phyloP scores from a whole-genome alignment of 2,329 filamentous ascomycete species.

The Aureobasidium pullulans region DNA sequence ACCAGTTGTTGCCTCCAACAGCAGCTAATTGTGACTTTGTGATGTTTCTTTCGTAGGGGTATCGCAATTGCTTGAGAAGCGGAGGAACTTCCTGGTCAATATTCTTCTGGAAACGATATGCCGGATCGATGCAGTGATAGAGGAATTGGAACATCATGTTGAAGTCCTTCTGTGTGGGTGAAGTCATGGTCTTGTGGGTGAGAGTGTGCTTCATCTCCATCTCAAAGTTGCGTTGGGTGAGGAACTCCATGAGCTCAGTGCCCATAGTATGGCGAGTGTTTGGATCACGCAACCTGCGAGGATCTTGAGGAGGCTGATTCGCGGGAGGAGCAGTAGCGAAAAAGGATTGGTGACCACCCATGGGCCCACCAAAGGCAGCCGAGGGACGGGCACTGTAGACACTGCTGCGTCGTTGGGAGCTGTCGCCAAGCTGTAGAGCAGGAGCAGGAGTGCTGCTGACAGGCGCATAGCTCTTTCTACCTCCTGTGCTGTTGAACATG shows the following conservation, averaged over 20 bases:
- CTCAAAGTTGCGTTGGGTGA: slow-evolving; percentile 91
- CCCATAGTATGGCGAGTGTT: slow-evolving; percentile 74
- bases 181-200: slow-evolving; percentile 84
- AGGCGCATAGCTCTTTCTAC: slow-evolving; percentile 65
- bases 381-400: slow-evolving; percentile 48
- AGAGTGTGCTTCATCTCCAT: slow-evolving; percentile 94
- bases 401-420: slow-evolving; percentile 65
- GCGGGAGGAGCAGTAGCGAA: slow-evolving; percentile 80
- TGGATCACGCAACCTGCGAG: slow-evolving; percentile 75
- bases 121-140: slow-evolving; percentile 90
- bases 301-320: slow-evolving; percentile 77
- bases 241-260: slow-evolving; percentile 83
- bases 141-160: slow-evolving; percentile 97
- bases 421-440: slow-evolving; percentile 44
- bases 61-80: slow-evolving; percentile 85
- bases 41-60: slow-evolving; percentile 91
- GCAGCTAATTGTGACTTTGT: slow-evolving; percentile 94
- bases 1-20: slow-evolving; percentile 95
- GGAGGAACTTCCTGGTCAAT: slow-evolving; percentile 94
- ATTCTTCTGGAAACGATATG: slow-evolving; percentile 85
- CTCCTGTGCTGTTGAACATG: slow-evolving; percentile 49
- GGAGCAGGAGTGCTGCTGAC: slow-evolving; percentile 43
- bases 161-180: slow-evolving; percentile 96
- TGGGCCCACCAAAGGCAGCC: slow-evolving; percentile 54
- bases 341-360: slow-evolving; percentile 74